Base-by-base conservation (phyloP, 495 filamentous ascomycete genomes). In the Hypoxylon trugodes region DNA sequence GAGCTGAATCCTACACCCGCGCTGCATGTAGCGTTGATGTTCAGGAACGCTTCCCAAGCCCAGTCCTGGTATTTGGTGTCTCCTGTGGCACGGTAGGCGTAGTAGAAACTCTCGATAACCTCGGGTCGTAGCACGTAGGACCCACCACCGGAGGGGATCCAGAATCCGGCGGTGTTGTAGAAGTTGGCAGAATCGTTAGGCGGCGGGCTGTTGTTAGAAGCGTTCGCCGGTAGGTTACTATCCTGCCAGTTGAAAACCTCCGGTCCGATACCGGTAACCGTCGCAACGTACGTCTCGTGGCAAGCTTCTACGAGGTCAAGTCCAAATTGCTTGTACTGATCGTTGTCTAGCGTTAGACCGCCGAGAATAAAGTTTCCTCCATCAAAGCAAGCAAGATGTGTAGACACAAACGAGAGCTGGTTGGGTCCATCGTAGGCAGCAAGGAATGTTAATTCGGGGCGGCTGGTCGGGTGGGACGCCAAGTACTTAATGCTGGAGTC, bases 281-380 rank as follows among this genome's bases (percentile, higher is more conserved):
- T 93, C 19, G 74, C 65, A 26, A 70, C 78, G 72, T 97, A 96
- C 0, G 91, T 93, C 4, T 82, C 85, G 70, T 88, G 86, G 73
- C 92, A 97, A 4, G 84, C 86, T 13, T 87, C 75, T 1, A 91
- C 89, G 7, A 97, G 86, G 1, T 82, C 66, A 12, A 96, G 80
- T 5, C 93, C 93, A 64, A 93, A 93, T 38, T 91, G 74, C 38
- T 87, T 81, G 64, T 93, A 91, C 4, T 87, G 77, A 37, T 85
- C 74, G 15, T 81, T 74, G 18, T 78, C 73, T 30, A 96, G 82
- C 0, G 88, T 86, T 0, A 88, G 80, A 0, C 91, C 92, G n/a
- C 90, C 92, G 13, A 96, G 83, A 55, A 96, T 84, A 76, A 96
- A 93, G 74, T 88, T 96, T 2, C 93, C 93, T 15, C 90, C 92